Evolutionary conservation across 495 filamentous ascomycete species (phyloP).

Genomic region (Penicillium bovifimosum): DNA sequence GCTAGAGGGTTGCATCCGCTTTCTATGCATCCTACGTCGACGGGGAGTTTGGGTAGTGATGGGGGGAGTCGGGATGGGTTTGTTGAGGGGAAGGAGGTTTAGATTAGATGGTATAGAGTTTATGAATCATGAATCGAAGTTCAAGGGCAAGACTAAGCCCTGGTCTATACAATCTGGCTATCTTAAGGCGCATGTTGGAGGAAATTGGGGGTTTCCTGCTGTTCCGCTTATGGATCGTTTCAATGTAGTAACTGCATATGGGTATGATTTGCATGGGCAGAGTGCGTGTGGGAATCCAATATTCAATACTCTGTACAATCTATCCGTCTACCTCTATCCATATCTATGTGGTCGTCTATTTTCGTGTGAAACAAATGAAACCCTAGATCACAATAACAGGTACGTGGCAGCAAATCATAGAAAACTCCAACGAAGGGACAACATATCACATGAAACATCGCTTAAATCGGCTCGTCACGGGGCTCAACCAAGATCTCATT

Average conservation of each 20-base stretch:
- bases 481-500: slow-evolving; percentile 71
- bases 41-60: not conserved
- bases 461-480: slow-evolving; percentile 61
- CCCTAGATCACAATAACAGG: not conserved
- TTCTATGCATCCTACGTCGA: slow-evolving; percentile 4
- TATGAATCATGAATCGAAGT: slow-evolving; percentile 1
- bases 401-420: not conserved
- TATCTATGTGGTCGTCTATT: slow-evolving; percentile 3
- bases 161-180: too few relatives aligned
- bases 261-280: slow-evolving; percentile 4
- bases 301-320: slow-evolving; percentile 5
- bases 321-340: not conserved
- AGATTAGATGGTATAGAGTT: not conserved
- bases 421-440: not conserved
- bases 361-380: not conserved
- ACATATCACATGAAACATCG: not conserved
- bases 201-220: not conserved
- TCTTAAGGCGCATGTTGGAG: not conserved
- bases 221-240: not conserved
- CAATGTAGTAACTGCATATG: not conserved
- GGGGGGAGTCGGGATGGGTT: not conserved
- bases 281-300: slow-evolving; percentile 2
- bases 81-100: not conserved
- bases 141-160: not conserved
- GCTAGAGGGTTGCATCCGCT: slow-evolving; percentile 6